A percentile compares a stretch with the other conserved stretches of the same genome.
Evolutionary conservation across 345 rosid genomes (phyloP).

Genomic region (Syzygium oleosum): DNA sequence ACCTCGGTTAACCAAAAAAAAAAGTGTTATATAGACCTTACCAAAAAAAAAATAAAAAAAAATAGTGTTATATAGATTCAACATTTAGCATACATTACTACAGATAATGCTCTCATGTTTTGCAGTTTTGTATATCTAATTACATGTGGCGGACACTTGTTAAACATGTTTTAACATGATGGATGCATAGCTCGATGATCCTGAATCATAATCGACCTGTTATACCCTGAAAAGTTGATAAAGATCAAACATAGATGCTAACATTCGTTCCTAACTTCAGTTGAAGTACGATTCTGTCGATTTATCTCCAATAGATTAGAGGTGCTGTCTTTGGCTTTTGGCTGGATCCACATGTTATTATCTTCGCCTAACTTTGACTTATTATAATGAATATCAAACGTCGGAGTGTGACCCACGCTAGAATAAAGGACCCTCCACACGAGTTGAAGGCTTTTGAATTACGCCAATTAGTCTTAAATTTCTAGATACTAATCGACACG

Average conservation of each 20-base stretch:
- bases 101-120: not conserved
- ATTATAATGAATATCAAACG: not conserved
- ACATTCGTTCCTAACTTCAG: not conserved
- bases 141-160: not conserved
- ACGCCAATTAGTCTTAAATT: not conserved
- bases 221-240: not conserved
- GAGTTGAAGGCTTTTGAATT: too few relatives aligned
- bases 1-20: too few relatives aligned
- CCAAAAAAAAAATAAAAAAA: too few relatives aligned
- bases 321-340: not conserved
- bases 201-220: not conserved
- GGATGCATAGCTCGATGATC: not conserved
- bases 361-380: not conserved
- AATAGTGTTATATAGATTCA: not conserved
- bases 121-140: not conserved
- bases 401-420: not conserved
- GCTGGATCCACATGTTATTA: not conserved
- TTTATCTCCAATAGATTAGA: not conserved
- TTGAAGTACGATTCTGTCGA: not conserved
- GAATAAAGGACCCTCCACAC: not conserved
- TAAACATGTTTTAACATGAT: not conserved
- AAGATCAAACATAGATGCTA: not conserved
- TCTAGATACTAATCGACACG: not conserved
- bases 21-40: too few relatives aligned
- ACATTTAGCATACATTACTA: not conserved